A percentile compares a stretch with the other conserved stretches of the same genome.
Evolutionary conservation across 495 filamentous ascomycete genomes (phyloP).

Genomic region (Lophiotrema nucula): DNA sequence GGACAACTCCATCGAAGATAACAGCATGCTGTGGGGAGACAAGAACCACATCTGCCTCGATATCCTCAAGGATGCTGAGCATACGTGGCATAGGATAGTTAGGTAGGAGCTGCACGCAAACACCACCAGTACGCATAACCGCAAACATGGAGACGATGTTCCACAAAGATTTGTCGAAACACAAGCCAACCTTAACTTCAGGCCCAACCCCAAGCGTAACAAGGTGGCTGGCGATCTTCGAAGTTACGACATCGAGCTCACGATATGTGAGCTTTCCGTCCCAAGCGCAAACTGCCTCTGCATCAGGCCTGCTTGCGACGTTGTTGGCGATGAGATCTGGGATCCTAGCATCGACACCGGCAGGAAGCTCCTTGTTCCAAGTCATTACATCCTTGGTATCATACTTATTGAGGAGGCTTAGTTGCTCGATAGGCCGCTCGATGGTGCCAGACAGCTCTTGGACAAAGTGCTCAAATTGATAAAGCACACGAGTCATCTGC

Average conservation of each 20-base stretch:
- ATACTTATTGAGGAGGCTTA: constrained; percentile 17
- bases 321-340: constrained; percentile 22
- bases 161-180: constrained; percentile 53
- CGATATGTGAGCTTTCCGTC: constrained; percentile 30
- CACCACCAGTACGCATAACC: constrained; percentile 42
- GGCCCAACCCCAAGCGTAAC: constrained; percentile 45
- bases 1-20: constrained; percentile 18
- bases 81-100: constrained; percentile 19
- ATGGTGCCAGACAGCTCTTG: constrained; percentile 29
- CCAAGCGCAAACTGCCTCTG: constrained; percentile 35
- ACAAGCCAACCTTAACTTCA: constrained; percentile 51
- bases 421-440: constrained; percentile 33
- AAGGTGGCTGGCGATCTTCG: constrained; percentile 24
- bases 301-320: constrained; percentile 8
- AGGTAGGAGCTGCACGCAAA: constrained; percentile 27
- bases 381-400: constrained; percentile 13
- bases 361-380: constrained; percentile 23
- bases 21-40: constrained; percentile 11
- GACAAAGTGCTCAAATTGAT: constrained; percentile 30
- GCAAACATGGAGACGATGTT: constrained; percentile 43
- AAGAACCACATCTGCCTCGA: constrained; percentile 16
- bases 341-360: constrained; percentile 14
- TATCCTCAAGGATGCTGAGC: constrained; percentile 20
- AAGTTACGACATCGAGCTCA: constrained; percentile 20
- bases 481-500: constrained; percentile 26